phyloP scores from a whole-genome alignment of 495 filamentous ascomycete genomes.

The Penicillium pancosmium region DNA sequence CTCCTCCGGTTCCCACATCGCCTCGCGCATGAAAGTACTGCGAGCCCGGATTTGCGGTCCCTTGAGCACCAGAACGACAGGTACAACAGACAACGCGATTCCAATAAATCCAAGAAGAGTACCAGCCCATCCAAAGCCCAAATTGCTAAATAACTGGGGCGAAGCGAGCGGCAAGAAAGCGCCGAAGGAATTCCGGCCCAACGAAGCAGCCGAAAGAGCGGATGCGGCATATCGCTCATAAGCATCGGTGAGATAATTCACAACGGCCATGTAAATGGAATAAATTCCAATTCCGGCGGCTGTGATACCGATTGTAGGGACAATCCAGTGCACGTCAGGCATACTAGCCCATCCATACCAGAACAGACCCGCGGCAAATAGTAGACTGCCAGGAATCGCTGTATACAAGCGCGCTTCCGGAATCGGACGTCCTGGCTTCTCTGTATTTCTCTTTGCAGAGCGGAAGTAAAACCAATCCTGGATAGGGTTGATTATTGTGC shows the following conservation, averaged over 20 bases:
- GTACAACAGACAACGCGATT: slow-evolving; percentile 38
- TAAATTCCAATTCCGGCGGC: slow-evolving; percentile 44
- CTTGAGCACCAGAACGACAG: slow-evolving; percentile 40
- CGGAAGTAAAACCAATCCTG: slow-evolving; percentile 43
- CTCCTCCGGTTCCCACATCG: slow-evolving; percentile 27
- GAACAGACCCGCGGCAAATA: slow-evolving; percentile 44
- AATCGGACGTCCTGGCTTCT: slow-evolving; percentile 34
- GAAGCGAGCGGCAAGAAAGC: slow-evolving; percentile 44
- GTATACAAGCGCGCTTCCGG: slow-evolving; percentile 48
- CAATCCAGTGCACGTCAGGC: slow-evolving; percentile 42
- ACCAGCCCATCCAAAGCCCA: slow-evolving; percentile 49
- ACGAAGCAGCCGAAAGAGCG: slow-evolving; percentile 38
- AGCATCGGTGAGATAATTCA: slow-evolving; percentile 51
- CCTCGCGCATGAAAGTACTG: slow-evolving; percentile 44
- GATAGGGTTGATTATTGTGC: slow-evolving; percentile 43
- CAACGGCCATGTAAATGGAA: slow-evolving; percentile 50
- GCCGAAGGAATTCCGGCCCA: slow-evolving; percentile 39
- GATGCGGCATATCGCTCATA: slow-evolving; percentile 46
- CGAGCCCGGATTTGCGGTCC: slow-evolving; percentile 36
- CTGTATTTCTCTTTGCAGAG: slow-evolving; percentile 29
- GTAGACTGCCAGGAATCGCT: slow-evolving; percentile 41
- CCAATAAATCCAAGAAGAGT: slow-evolving; percentile 45
- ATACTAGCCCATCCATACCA: slow-evolving; percentile 46
- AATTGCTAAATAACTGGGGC: slow-evolving; percentile 37
- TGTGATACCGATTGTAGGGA: slow-evolving; percentile 40